Base-by-base conservation (phyloP, 805 yeast species). In the Kluyveromyces nonfermentans region DNA sequence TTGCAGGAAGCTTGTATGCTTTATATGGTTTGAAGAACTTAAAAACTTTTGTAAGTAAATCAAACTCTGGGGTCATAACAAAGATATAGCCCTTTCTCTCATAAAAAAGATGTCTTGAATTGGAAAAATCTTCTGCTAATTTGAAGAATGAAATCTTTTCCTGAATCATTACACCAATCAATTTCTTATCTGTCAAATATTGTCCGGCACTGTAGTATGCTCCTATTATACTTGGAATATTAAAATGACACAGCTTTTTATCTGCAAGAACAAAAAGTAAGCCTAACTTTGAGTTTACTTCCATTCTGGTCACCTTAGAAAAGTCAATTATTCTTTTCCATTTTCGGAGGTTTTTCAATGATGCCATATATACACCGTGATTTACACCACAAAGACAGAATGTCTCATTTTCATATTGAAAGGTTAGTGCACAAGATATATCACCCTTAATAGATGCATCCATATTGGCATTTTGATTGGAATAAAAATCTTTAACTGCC, bases 61-160 rank as follows among this genome's bases (percentile, higher is more conserved):
- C 64, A 47, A 57, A 60, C 40, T 63, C 67, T 1, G 67, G 65
- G 4, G 65, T 61, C 16, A 62, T 16, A 71, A 74, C 31, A 74
- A 69, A 41, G 59, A 63, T 54, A 69, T 63, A 43, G 67, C 71
- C 60, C 70, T 78, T 63, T 66, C 71, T 55, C 74, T 77, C 62
- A 78, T 75, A 60, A 71, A 74, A 54, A 72, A 75, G 45, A 80
- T 60, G 72, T 76, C 70, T 35, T 69, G 75, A 49, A 77, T 70
- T 60, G 12, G 77, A 78, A 46, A 78, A 72, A 56, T 88, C 86
- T 25, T 70, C 74, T 0, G 93, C 96, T 47, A 83, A 66, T 39
- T 73, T 74, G 63, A 85, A 88, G 49, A 74, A 79, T 1, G 74
- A 62, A 0, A 79, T 78, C 57, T 77, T 63, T 59, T 78, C 77